Percentiles rank a stretch among this genome's conserved stretches.
Evolutionary conservation across 768 basidiomycete species (phyloP).

Genomic region (Serendipita sp.): DNA sequence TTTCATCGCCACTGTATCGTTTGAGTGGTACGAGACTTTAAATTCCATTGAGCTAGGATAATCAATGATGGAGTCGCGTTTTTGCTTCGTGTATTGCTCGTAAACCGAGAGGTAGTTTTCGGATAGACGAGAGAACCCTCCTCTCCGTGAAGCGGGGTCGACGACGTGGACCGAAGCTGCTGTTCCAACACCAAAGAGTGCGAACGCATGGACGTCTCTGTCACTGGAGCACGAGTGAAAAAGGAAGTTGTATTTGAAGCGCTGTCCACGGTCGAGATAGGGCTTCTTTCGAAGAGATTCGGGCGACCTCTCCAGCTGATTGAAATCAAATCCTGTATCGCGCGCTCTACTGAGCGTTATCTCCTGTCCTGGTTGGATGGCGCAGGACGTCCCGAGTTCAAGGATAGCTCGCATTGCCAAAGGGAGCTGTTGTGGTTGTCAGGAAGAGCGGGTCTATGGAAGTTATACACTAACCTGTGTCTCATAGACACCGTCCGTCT

Average conservation of each 20-base stretch:
- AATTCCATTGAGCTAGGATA: constrained; percentile 41
- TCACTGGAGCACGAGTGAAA: constrained; percentile 70
- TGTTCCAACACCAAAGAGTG: constrained; percentile 62
- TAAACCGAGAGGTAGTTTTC: constrained; percentile 53
- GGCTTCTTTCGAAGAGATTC: constrained; percentile 39
- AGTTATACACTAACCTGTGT: constrained; percentile 43
- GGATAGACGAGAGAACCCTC: constrained; percentile 57
- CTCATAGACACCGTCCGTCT: constrained; percentile 90
- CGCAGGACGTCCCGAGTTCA: constrained; percentile 70
- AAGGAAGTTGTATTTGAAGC: constrained; percentile 66
- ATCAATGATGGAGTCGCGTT: constrained; percentile 28
- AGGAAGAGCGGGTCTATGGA: background rate
- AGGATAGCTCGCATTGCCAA: constrained; percentile 66
- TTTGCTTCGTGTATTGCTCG: constrained; percentile 32
- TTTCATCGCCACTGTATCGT: constrained; percentile 61
- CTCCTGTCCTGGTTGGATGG: constrained; percentile 36
- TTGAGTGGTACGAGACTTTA: constrained; percentile 55
- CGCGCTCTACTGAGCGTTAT: constrained; percentile 72
- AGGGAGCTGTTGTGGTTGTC: constrained; percentile 41
- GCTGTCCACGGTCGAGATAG: constrained; percentile 59
- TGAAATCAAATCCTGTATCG: constrained; percentile 64
- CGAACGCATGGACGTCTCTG: constrained; percentile 69
- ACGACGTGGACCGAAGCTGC: constrained; percentile 69
- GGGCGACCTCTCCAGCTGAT: constrained; percentile 52
- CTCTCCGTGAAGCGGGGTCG: constrained; percentile 75